Percentiles rank a stretch among this genome's conserved stretches.
Evolutionary conservation across 139 green algal species (phyloP).

Genomic region (Auxenochlorella pyrenoidosa): DNA sequence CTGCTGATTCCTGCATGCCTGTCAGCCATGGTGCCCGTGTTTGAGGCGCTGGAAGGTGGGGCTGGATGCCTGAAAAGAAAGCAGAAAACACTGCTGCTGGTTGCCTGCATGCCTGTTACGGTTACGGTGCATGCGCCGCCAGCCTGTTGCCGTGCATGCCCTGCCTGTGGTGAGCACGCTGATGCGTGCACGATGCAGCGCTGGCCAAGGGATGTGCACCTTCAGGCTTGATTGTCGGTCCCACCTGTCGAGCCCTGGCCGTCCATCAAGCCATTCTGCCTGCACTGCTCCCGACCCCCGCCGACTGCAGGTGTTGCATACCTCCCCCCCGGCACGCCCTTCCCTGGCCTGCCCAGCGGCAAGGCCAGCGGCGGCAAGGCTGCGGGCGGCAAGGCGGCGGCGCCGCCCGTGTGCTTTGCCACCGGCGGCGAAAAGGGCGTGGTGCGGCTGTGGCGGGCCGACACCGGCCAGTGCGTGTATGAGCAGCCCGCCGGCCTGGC

Average conservation of each 20-base stretch:
- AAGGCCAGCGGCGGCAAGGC: background rate
- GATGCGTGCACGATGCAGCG: background rate
- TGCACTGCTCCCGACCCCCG: too few relatives aligned
- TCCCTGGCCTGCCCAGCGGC: constrained; percentile 58
- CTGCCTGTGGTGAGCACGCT: background rate
- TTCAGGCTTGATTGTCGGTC: too few relatives aligned
- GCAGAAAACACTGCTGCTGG: too few relatives aligned
- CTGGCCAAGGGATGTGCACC: too few relatives aligned
- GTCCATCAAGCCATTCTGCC: background rate
- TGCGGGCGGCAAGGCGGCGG: background rate
- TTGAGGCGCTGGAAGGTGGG: too few relatives aligned
- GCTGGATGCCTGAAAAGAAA: too few relatives aligned
- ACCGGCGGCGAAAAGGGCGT: constrained; percentile 85
- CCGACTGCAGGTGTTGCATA: constrained; percentile 43
- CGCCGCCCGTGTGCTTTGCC: constrained; percentile 70
- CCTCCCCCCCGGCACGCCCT: constrained; percentile 39
- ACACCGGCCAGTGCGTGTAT: constrained; percentile 72
- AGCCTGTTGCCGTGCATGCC: background rate
- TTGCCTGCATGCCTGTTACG: too few relatives aligned
- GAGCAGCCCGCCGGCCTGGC: constrained; percentile 45
- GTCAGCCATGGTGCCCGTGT: too few relatives aligned
- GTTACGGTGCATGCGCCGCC: constrained; percentile 17
- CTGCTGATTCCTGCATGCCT: background rate
- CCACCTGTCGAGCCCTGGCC: too few relatives aligned
- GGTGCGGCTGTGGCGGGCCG: constrained; percentile 77